These are phyloP conservation scores for Sporothrix euskadiensis DNA, from an alignment of 2,329 filamentous ascomycete species.

Conservation along the genomic window DNA sequence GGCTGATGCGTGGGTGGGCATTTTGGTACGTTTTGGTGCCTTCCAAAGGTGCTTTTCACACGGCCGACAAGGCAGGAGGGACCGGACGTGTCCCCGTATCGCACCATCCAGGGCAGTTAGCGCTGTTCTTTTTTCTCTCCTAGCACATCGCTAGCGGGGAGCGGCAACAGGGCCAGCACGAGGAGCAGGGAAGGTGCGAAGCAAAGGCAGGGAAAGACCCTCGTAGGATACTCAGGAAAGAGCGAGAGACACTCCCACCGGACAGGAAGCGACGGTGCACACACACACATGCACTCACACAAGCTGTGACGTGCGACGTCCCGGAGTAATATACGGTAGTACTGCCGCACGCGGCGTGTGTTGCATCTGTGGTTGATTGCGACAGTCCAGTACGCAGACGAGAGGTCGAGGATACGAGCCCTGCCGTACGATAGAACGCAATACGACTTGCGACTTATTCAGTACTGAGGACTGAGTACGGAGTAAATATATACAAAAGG, in stretches of 20 bases:
- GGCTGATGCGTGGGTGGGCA: background rate
- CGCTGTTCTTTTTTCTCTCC: background rate
- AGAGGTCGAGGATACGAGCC: background rate
- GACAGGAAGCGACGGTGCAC: constrained; percentile 11
- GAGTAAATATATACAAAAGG: background rate
- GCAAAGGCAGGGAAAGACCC: no score
- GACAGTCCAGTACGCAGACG: background rate
- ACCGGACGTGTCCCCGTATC: constrained; percentile 5
- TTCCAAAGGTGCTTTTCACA: background rate
- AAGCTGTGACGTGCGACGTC: background rate
- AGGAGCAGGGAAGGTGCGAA: background rate
- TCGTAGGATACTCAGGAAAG: background rate
- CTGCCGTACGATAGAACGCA: background rate
- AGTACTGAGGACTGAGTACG: background rate
- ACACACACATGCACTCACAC: background rate
- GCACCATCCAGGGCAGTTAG: constrained; percentile 18
- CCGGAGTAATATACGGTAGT: constrained; percentile 4
- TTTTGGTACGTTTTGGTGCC: background rate
- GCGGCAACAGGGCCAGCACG: constrained; percentile 6
- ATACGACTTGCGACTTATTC: background rate
- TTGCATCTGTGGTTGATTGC: background rate
- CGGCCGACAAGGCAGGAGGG: constrained; percentile 7
- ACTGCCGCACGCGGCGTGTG: background rate
- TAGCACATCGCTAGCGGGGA: background rate
- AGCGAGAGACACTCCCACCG: background rate